Conservation (phyloP, 2,329 filamentous ascomycete species). For the Fusarium oligoseptatum region DNA sequence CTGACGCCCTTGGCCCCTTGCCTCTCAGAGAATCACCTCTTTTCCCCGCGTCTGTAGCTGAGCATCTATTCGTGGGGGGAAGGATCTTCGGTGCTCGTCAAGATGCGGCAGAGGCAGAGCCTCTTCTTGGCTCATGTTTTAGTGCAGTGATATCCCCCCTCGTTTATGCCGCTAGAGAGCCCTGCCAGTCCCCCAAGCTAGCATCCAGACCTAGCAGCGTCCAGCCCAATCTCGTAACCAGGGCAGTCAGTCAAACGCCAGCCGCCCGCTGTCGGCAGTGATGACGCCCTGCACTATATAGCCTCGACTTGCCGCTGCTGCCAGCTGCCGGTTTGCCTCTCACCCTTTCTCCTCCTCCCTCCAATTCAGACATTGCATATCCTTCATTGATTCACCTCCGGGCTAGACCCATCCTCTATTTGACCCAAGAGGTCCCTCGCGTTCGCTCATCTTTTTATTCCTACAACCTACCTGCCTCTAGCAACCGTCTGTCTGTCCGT, state of each 20-base stretch:
- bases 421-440: slow-evolving; percentile 30
- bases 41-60: slow-evolving; percentile 25
- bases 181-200: not conserved
- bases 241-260: slow-evolving; percentile 25
- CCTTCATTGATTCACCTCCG: slow-evolving; percentile 28
- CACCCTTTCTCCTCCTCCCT: slow-evolving; percentile 2
- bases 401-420: slow-evolving; percentile 27
- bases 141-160: slow-evolving; percentile 2
- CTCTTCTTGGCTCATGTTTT: slow-evolving; percentile 34
- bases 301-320: slow-evolving; percentile 18
- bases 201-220: not conserved
- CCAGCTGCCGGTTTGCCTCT: slow-evolving; percentile 8
- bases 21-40: slow-evolving; percentile 10
- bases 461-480: not conserved
- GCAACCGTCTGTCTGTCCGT: not conserved
- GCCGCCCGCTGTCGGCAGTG: slow-evolving; percentile 10
- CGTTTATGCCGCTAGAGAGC: slow-evolving; percentile 27
- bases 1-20: slow-evolving; percentile 4
- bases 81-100: slow-evolving; percentile 3
- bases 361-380: slow-evolving; percentile 1
- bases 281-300: slow-evolving; percentile 31
- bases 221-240: not conserved
- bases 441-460: slow-evolving; percentile 22
- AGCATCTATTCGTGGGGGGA: slow-evolving; percentile 26
- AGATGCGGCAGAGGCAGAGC: slow-evolving; percentile 26